Conservation (phyloP, 1,284 basidiomycete species). For the Chalciporus sp. region DNA sequence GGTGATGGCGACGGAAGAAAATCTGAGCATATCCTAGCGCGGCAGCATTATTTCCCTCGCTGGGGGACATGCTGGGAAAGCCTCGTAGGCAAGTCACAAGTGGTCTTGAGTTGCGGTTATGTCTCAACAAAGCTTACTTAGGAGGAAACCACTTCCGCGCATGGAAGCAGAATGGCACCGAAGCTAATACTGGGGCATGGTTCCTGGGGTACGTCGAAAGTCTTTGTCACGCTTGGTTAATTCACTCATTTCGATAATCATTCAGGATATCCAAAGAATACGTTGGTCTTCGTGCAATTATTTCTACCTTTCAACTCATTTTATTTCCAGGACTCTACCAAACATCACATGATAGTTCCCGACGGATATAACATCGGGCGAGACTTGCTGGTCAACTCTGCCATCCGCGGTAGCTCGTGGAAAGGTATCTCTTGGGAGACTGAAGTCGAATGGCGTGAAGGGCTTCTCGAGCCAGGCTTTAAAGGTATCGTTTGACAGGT, state of each 20-base stretch:
- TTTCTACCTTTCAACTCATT: background rate
- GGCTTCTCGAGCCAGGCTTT: slow-evolving; percentile 64
- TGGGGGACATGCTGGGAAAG: slow-evolving; percentile 77
- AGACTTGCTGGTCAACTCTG: slow-evolving; percentile 69
- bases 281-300: slow-evolving; percentile 34
- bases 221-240: background rate
- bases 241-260: slow-evolving; percentile 28
- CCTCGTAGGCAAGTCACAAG: slow-evolving; percentile 52
- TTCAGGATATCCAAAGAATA: slow-evolving; percentile 72
- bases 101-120: slow-evolving; percentile 14
- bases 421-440: slow-evolving; percentile 70
- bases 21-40: slow-evolving; percentile 64
- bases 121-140: slow-evolving; percentile 20
- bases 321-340: slow-evolving; percentile 53
- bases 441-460: slow-evolving; percentile 70
- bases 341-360: slow-evolving; percentile 70
- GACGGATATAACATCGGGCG: slow-evolving; percentile 80
- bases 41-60: slow-evolving; percentile 65
- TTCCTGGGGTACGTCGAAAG: slow-evolving; percentile 62
- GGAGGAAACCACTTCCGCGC: slow-evolving; percentile 68
- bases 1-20: slow-evolving; percentile 70
- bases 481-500: slow-evolving; percentile 45
- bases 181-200: slow-evolving; percentile 65
- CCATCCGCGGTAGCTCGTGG: slow-evolving; percentile 61
- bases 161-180: slow-evolving; percentile 73